These are phyloP conservation scores for Herpetomonas muscarum DNA, from an alignment of 208 protist genomes.

Conservation along the genomic window DNA sequence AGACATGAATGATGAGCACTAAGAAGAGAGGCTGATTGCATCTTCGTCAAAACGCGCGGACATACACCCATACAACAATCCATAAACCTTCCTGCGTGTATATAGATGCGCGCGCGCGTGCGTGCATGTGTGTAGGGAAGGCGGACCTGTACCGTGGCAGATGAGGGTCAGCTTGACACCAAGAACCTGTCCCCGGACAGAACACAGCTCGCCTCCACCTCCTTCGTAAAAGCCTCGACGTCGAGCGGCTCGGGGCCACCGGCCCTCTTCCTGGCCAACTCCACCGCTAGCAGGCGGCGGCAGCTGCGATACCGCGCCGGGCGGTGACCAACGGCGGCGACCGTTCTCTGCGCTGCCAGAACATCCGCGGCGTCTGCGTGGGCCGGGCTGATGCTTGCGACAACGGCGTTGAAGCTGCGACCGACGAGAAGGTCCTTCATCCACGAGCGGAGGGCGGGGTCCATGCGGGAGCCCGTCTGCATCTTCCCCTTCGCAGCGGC, in stretches of 20 bases:
- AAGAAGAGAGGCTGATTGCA: no score
- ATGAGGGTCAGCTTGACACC: background rate
- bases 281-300: background rate
- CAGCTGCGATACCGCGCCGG: constrained; percentile 22
- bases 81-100: no score
- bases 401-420: constrained; percentile 17
- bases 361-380: constrained; percentile 10
- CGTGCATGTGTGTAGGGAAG: no score
- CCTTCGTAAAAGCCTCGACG: background rate
- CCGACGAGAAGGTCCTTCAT: constrained; percentile 16
- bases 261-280: background rate
- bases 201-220: background rate
- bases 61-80: no score
- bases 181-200: background rate
- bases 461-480: constrained; percentile 9
- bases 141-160: background rate
- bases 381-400: constrained; percentile 21
- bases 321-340: constrained; percentile 14
- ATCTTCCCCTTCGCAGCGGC: background rate
- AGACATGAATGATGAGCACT: constrained; percentile 1
- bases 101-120: no score
- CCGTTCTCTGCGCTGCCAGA: constrained; percentile 12
- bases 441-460: constrained; percentile 3
- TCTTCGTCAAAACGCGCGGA: no score
- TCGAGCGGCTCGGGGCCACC: background rate